Conservation (phyloP, 2,329 filamentous ascomycete species). For the Chrysoporthe puriensis region DNA sequence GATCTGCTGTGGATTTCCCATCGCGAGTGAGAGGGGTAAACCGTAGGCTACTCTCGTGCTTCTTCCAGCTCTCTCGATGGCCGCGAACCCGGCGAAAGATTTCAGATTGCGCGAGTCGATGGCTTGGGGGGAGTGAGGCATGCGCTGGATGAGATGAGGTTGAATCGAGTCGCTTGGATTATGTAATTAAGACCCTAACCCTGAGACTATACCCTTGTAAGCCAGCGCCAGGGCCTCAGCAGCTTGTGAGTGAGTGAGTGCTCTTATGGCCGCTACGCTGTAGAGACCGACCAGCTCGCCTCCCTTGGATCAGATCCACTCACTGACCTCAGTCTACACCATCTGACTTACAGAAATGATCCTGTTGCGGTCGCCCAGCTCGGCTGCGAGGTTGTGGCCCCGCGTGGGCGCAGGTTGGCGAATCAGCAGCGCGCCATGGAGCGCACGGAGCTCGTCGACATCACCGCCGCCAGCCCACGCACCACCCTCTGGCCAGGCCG, state of each 20-base stretch:
- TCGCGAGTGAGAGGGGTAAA: neutral
- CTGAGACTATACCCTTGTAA: neutral
- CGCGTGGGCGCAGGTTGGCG: neutral
- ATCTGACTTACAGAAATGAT: neutral
- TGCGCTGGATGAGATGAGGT: conserved; percentile 5
- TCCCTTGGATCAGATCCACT: neutral
- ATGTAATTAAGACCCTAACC: neutral
- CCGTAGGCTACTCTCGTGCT: neutral
- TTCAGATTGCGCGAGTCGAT: neutral
- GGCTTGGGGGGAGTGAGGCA: neutral
- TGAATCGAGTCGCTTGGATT: neutral
- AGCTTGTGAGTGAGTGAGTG: too few species aligned
- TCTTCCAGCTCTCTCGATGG: neutral
- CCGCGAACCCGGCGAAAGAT: neutral
- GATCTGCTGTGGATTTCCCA: conserved; percentile 40
- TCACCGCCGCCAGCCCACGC: too few species aligned
- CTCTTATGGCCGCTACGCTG: too few species aligned
- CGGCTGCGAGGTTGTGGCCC: neutral
- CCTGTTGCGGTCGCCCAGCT: neutral
- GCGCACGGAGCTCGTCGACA: neutral
- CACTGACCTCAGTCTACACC: too few species aligned
- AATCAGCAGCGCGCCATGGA: neutral
- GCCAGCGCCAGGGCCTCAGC: too few species aligned
- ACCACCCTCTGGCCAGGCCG: too few species aligned
- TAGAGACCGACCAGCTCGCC: too few species aligned